phyloP scores from a whole-genome alignment of 495 filamentous ascomycete genomes.

The Pyrenopolyporus hunteri region DNA sequence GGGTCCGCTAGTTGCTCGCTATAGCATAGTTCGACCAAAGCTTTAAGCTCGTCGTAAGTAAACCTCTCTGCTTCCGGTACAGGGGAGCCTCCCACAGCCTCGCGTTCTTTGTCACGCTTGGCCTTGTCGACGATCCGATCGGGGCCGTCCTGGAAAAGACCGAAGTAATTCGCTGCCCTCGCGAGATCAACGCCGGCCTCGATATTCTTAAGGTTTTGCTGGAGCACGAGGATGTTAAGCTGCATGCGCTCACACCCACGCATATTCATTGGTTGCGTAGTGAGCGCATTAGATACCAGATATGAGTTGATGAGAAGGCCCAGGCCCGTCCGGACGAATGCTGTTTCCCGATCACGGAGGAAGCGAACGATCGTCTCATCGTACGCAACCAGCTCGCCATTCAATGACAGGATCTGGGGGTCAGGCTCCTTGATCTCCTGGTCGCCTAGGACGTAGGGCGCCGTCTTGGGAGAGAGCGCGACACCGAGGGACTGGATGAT shows the following conservation, averaged over 20 bases:
- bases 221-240: conserved; percentile 89
- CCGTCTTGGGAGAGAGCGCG: conserved; percentile 59
- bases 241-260: conserved; percentile 81
- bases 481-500: conserved; percentile 71
- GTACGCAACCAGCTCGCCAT: conserved; percentile 78
- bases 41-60: conserved; percentile 82
- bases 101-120: conserved; percentile 54
- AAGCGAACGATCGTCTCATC: conserved; percentile 78
- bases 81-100: conserved; percentile 41
- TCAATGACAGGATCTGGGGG: conserved; percentile 74
- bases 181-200: conserved; percentile 73
- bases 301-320: conserved; percentile 71
- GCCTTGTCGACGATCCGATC: conserved; percentile 71
- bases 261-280: conserved; percentile 73
- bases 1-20: conserved; percentile 75
- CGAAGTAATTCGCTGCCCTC: conserved; percentile 75
- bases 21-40: conserved; percentile 83
- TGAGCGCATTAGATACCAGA: conserved; percentile 67
- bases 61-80: conserved; percentile 59
- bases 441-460: conserved; percentile 74
- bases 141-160: conserved; percentile 78
- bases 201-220: conserved; percentile 94
- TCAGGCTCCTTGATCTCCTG: conserved; percentile 81
- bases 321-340: conserved; percentile 76
- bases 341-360: conserved; percentile 67